Conservation (phyloP, 306 rosid species). For the Cicer arietinum region DNA sequence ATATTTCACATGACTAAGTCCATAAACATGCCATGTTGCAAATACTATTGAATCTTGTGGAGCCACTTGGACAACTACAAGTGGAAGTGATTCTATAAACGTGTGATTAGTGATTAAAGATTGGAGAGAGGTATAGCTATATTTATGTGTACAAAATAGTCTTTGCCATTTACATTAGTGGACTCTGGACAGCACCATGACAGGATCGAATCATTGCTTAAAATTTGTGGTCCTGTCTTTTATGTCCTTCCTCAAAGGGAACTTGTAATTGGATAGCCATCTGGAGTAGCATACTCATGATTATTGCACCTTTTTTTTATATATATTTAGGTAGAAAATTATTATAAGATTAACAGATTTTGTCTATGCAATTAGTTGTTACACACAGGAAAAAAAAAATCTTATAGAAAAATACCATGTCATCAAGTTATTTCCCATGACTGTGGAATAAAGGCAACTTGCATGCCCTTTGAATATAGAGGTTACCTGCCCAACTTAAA, state of each 20-base stretch:
- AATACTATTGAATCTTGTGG: slow-evolving; percentile 26
- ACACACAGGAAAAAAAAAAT: slow-evolving; percentile 3
- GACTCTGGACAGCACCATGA: slow-evolving; percentile 42
- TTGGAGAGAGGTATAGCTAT: slow-evolving; percentile 8
- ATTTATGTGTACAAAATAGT: slow-evolving; percentile 29
- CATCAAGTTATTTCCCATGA: slow-evolving; percentile 34
- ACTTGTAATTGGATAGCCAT: slow-evolving; percentile 35
- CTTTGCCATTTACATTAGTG: slow-evolving; percentile 37
- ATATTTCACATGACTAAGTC: slow-evolving; percentile 21
- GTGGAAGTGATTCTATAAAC: slow-evolving; percentile 34
- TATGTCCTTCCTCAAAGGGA: slow-evolving; percentile 35
- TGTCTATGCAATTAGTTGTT: slow-evolving; percentile 35
- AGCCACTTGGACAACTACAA: slow-evolving; percentile 42
- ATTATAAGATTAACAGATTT: slow-evolving; percentile 14
- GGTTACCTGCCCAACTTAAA: slow-evolving; percentile 17
- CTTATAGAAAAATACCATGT: slow-evolving; percentile 41
- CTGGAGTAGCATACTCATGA: slow-evolving; percentile 25
- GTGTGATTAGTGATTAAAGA: slow-evolving; percentile 26
- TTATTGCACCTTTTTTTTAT: slow-evolving; percentile 13
- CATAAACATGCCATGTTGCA: slow-evolving; percentile 45
- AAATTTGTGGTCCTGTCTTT: slow-evolving; percentile 39
- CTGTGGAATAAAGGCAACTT: slow-evolving; percentile 22
- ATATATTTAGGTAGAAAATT: slow-evolving; percentile 18
- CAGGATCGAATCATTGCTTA: slow-evolving; percentile 25
- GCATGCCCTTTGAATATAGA: slow-evolving; percentile 34